Conservation (phyloP, 352 stramenopile genomes). For the Pythium aquatile region DNA sequence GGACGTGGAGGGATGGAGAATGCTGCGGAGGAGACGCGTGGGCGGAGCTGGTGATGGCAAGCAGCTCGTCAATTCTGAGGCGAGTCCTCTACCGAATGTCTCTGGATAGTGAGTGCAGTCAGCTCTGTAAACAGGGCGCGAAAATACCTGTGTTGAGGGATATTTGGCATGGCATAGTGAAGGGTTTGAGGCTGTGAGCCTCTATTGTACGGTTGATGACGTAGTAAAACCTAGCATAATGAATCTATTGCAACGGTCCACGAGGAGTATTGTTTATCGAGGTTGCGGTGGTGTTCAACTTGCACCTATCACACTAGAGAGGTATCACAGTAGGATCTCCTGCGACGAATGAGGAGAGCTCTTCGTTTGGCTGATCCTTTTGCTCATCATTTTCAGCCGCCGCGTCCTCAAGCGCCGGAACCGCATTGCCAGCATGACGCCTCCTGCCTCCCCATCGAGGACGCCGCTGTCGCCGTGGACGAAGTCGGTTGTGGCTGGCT, state of each 20-base stretch:
- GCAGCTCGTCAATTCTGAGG: conserved; percentile 1
- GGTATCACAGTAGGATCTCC: background rate
- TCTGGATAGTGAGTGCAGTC: background rate
- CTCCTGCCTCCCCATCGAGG: background rate
- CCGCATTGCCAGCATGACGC: background rate
- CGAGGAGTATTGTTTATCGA: too few relatives aligned
- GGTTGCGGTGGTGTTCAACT: background rate
- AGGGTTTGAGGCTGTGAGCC: background rate
- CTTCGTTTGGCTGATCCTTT: background rate
- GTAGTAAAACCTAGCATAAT: background rate
- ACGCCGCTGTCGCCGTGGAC: conserved; percentile 47
- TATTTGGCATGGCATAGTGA: background rate
- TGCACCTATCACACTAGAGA: background rate
- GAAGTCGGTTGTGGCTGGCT: conserved; percentile 75
- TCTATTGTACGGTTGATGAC: background rate
- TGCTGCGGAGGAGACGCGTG: conserved; percentile 2
- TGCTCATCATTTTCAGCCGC: background rate
- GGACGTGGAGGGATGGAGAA: background rate
- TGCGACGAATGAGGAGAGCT: conserved; percentile 3
- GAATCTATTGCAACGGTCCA: background rate
- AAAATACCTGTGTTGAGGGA: background rate
- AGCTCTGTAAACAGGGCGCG: background rate
- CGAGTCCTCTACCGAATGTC: background rate
- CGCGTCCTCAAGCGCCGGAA: conserved; percentile 11
- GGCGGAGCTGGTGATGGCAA: background rate